Conservation (phyloP, 140 eudicot genomes). For the Senecio squalidus region DNA sequence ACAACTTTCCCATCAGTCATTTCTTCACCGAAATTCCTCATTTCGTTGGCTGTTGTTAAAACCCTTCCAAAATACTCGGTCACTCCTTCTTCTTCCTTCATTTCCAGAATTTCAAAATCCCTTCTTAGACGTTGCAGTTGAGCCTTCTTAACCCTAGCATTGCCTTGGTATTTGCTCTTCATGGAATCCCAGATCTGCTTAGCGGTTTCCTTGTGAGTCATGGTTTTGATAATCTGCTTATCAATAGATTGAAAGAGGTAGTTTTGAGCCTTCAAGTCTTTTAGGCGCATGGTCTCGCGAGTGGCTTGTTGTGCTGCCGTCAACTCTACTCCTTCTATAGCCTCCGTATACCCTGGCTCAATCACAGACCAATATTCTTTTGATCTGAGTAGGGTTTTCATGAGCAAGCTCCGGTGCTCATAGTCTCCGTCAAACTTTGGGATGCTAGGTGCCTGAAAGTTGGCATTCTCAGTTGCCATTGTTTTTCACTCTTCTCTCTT, state of each 20-base stretch:
- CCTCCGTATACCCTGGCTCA: background rate
- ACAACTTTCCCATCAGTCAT: background rate
- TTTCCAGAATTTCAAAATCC: too few relatives aligned
- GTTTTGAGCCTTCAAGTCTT: too few relatives aligned
- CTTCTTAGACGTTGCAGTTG: too few relatives aligned
- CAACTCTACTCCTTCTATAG: background rate
- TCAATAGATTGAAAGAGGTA: too few relatives aligned
- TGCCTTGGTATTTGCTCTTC: background rate
- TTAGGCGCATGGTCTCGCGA: background rate
- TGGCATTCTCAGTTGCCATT: background rate
- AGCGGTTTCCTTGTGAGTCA: too few relatives aligned
- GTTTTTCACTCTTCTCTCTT: background rate
- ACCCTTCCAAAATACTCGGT: background rate
- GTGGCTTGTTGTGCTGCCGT: background rate
- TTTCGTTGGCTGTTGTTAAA: background rate
- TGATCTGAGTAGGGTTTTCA: background rate
- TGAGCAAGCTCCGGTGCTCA: background rate
- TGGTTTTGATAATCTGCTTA: too few relatives aligned
- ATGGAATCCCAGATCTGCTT: background rate
- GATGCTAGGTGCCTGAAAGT: background rate
- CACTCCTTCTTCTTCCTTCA: background rate
- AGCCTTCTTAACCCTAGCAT: too few relatives aligned
- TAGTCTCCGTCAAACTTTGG: slow-evolving; percentile 4
- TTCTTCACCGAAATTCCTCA: too few relatives aligned
- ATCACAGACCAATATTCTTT: background rate